Evolutionary conservation across 2,329 filamentous ascomycete genomes (phyloP).

Genomic region (Colletotrichum coccodes): DNA sequence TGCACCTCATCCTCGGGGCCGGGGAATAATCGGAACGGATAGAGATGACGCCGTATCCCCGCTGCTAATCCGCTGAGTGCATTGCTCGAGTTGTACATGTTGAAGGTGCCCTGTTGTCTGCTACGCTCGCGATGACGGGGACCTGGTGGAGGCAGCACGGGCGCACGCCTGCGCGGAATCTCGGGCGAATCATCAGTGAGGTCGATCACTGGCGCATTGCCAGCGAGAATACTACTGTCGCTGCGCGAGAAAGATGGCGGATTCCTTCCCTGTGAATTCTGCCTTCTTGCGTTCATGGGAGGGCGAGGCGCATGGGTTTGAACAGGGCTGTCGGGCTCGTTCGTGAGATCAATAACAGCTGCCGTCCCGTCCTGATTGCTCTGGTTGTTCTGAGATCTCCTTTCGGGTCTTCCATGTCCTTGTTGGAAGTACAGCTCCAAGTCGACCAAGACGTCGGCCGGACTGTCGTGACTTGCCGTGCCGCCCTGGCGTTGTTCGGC

Average conservation of each 20-base stretch:
- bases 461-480: neutral
- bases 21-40: slow-evolving; percentile 23
- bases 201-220: slow-evolving; percentile 56
- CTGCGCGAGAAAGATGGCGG: slow-evolving; percentile 55
- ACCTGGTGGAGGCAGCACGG: slow-evolving; percentile 3
- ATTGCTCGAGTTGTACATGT: slow-evolving; percentile 2
- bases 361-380: slow-evolving; percentile 21
- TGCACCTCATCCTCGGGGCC: slow-evolving; percentile 27
- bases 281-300: slow-evolving; percentile 51
- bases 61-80: slow-evolving; percentile 29
- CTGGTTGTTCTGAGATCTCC: slow-evolving; percentile 20
- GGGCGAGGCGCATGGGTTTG: slow-evolving; percentile 28
- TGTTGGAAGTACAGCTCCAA: slow-evolving; percentile 36
- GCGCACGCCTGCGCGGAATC: slow-evolving; percentile 19
- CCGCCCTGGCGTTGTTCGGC: neutral
- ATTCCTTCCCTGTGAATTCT: slow-evolving; percentile 50
- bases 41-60: slow-evolving; percentile 11
- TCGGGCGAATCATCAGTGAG: slow-evolving; percentile 59
- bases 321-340: slow-evolving; percentile 59
- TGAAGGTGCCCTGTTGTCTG: neutral
- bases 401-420: slow-evolving; percentile 9
- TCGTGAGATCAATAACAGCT: slow-evolving; percentile 60
- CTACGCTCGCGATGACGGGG: slow-evolving; percentile 34
- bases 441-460: slow-evolving; percentile 39
- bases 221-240: slow-evolving; percentile 53